Conservation (phyloP, 345 rosid species). For the Acer negundo region DNA sequence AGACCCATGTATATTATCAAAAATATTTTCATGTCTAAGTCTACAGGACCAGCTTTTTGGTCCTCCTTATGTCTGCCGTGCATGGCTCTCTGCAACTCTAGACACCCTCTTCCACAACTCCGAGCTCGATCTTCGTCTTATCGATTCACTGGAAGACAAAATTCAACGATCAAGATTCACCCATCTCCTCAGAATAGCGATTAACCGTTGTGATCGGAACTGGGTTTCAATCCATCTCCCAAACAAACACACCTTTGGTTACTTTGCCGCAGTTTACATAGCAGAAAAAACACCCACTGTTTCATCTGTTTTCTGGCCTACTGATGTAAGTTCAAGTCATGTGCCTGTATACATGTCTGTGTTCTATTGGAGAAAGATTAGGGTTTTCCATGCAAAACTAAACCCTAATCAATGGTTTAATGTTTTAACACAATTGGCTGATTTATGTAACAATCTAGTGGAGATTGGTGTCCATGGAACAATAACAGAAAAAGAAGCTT, state of each 20-base stretch:
- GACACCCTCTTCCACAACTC: constrained; percentile 10
- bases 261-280: constrained; percentile 11
- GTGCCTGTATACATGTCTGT: constrained; percentile 13
- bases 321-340: background rate
- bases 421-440: constrained; percentile 14
- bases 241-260: constrained; percentile 6
- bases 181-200: constrained; percentile 11
- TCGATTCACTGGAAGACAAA: constrained; percentile 1
- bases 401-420: constrained; percentile 9
- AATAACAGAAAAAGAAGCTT: background rate
- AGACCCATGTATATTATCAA: constrained; percentile 8
- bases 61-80: constrained; percentile 14
- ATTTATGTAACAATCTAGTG: constrained; percentile 5
- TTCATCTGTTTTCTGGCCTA: constrained; percentile 1
- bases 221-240: constrained; percentile 21
- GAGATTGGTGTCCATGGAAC: constrained; percentile 20
- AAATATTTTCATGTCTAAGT: constrained; percentile 8
- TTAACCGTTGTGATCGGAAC: background rate
- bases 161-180: constrained; percentile 14
- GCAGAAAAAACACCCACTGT: constrained; percentile 18
- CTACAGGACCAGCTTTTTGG: constrained; percentile 13
- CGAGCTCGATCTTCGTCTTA: constrained; percentile 14
- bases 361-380: constrained; percentile 8
- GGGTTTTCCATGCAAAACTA: constrained; percentile 8
- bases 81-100: constrained; percentile 22